phyloP scores from a whole-genome alignment of 2,329 filamentous ascomycete species.

The Calonectria pauciramosa region DNA sequence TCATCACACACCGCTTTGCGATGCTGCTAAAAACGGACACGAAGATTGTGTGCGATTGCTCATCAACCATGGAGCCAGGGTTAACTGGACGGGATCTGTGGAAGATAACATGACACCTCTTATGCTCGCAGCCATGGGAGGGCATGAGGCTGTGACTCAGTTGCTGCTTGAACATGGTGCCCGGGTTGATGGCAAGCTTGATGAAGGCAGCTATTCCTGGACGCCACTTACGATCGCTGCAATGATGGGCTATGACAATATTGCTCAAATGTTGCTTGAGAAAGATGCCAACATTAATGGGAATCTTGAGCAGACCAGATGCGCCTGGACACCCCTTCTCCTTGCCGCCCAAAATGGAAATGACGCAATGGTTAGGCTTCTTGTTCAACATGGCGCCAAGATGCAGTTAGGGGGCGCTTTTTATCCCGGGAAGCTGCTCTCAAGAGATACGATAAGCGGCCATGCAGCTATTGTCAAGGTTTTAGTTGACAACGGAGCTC shows the following conservation, averaged over 20 bases:
- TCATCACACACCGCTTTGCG: not conserved
- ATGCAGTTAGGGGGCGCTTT: not conserved
- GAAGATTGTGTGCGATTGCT: not conserved
- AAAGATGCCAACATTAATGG: not conserved
- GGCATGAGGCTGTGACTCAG: not conserved
- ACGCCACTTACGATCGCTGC: not conserved
- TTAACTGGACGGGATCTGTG: not conserved
- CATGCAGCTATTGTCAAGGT: not conserved
- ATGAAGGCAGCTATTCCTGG: not conserved
- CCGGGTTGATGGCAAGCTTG: not conserved
- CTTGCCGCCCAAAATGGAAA: not conserved
- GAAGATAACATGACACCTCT: not conserved
- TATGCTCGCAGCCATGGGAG: not conserved
- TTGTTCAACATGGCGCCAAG: not conserved
- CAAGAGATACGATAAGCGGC: not conserved
- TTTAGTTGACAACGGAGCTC: not conserved
- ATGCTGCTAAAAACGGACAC: not conserved
- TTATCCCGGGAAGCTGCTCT: not conserved
- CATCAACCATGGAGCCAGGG: not conserved
- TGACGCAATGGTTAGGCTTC: not conserved
- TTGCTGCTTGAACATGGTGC: not conserved
- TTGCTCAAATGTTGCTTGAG: not conserved
- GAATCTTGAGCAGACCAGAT: not conserved
- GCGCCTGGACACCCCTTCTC: not conserved
- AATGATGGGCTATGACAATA: not conserved